Conservation (phyloP, 306 rosid genomes). For the Sophora flavescens region DNA sequence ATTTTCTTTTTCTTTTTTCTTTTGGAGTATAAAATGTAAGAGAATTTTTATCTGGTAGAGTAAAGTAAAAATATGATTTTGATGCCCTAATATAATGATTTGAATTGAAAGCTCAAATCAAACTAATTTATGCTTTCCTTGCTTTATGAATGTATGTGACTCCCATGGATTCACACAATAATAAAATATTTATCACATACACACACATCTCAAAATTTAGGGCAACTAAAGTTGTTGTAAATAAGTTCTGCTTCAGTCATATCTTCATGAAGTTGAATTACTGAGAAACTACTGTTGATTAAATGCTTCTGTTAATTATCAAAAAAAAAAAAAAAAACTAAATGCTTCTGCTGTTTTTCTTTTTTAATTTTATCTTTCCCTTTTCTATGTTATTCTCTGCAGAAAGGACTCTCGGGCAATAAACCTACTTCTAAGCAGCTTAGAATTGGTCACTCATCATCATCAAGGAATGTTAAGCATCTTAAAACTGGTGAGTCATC, state of each 20-base stretch:
- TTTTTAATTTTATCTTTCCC: neutral
- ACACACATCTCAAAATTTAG: too few species aligned
- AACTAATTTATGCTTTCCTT: neutral
- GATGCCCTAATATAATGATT: neutral
- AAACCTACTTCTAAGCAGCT: neutral
- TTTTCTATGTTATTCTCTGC: neutral
- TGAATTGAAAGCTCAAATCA: neutral
- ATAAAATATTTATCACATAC: too few species aligned
- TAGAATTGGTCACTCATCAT: conserved; percentile 2
- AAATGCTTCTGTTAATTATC: neutral
- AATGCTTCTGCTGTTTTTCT: neutral
- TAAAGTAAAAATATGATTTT: neutral
- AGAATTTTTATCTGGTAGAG: neutral
- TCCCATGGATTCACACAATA: neutral
- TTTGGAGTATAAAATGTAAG: neutral
- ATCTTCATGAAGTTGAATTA: neutral
- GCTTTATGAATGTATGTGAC: neutral
- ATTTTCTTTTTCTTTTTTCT: too few species aligned
- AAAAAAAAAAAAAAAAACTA: too few species aligned
- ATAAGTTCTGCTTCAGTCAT: neutral
- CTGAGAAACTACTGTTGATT: neutral
- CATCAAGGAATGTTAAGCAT: neutral
- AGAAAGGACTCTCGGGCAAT: neutral
- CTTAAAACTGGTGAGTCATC: neutral
- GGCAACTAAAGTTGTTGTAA: neutral